Conservation (phyloP, 768 basidiomycete genomes). For the Tephrocybe sp. region DNA sequence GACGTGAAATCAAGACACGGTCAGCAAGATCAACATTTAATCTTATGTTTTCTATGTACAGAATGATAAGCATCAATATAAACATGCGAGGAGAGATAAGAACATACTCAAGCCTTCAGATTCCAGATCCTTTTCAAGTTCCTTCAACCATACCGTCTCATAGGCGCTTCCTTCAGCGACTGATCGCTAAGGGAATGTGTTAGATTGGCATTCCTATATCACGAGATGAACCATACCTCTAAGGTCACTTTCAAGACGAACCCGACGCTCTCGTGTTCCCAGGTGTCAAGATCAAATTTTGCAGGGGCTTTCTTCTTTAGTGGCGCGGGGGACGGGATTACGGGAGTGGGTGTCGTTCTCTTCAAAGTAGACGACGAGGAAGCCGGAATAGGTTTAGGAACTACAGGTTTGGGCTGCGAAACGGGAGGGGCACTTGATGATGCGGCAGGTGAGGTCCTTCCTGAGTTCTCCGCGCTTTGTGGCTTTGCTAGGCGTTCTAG, state of each 20-base stretch:
- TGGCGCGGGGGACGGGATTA: constrained; percentile 30
- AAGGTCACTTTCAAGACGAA: constrained; percentile 78
- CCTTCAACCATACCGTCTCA: constrained; percentile 83
- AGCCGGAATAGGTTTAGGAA: constrained; percentile 37
- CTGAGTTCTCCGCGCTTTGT: constrained; percentile 40
- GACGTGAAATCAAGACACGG: constrained; percentile 77
- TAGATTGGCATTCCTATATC: neutral
- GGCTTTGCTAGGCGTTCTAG: constrained; percentile 90
- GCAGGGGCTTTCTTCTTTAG: constrained; percentile 51
- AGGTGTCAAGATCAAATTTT: constrained; percentile 56
- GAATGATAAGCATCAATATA: constrained; percentile 6
- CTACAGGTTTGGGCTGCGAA: constrained; percentile 26
- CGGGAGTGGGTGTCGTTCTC: constrained; percentile 28
- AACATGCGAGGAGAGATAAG: neutral
- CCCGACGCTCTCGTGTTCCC: constrained; percentile 75
- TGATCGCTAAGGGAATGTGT: constrained; percentile 16
- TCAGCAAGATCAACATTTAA: constrained; percentile 66
- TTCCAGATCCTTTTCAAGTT: constrained; percentile 64
- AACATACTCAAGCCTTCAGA: constrained; percentile 54
- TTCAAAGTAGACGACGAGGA: constrained; percentile 30
- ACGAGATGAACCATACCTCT: constrained; percentile 49
- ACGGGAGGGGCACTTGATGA: constrained; percentile 29
- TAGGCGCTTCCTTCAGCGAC: constrained; percentile 45
- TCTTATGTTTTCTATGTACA: constrained; percentile 40
- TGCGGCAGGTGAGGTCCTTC: constrained; percentile 35